Evolutionary conservation across 352 stramenopile species (phyloP).

Genomic region (Phytopythium sindhum): DNA sequence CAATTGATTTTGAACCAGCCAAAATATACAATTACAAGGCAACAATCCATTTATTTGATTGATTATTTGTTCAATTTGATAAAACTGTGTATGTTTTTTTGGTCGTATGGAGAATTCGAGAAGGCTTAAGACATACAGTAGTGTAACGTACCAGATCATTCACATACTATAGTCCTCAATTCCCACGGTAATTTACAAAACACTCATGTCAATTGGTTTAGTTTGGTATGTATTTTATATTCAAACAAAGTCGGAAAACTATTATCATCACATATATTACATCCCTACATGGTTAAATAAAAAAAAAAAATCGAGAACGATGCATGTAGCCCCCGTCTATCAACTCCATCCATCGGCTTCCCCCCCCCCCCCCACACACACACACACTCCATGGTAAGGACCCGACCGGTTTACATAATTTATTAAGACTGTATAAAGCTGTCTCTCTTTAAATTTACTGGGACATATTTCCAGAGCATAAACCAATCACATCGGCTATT

Average conservation of each 20-base stretch:
- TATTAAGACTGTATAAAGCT: background rate
- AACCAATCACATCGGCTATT: background rate
- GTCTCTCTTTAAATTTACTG: constrained; percentile 1
- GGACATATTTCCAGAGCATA: background rate
- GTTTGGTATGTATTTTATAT: too few species aligned
- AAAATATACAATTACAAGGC: background rate
- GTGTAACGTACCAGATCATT: too few species aligned
- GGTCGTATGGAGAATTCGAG: background rate
- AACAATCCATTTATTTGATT: background rate
- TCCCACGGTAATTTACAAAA: too few species aligned
- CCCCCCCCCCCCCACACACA: too few species aligned
- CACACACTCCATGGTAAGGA: too few species aligned
- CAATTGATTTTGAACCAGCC: background rate
- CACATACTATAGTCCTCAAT: too few species aligned
- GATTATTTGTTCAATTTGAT: background rate
- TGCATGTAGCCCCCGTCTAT: too few species aligned
- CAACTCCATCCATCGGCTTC: too few species aligned
- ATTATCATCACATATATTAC: background rate
- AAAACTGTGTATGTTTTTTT: background rate
- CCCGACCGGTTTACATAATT: background rate
- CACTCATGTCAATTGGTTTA: background rate
- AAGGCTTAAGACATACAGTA: too few species aligned
- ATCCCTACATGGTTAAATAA: background rate
- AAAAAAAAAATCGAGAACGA: too few species aligned
- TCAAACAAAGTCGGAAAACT: too few species aligned